Conservation (phyloP, 768 basidiomycete species). For the Amanita thiersii region DNA sequence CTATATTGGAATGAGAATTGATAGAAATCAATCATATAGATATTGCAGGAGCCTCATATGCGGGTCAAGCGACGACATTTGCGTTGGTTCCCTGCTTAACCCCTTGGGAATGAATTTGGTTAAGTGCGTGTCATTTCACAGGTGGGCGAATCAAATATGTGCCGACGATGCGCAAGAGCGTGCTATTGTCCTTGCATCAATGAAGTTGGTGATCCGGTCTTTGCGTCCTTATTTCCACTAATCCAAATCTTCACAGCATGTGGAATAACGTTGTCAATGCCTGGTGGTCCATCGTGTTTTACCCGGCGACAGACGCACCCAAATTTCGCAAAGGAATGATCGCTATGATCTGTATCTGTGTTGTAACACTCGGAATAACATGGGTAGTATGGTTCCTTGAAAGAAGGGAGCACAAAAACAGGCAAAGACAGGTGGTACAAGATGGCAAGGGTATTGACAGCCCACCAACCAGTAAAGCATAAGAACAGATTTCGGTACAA, state of each 20-base stretch:
- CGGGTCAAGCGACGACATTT: constrained; percentile 73
- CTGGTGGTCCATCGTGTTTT: constrained; percentile 66
- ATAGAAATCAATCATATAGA: constrained; percentile 29
- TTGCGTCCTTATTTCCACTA: background rate
- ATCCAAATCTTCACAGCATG: constrained; percentile 31
- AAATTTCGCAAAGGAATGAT: constrained; percentile 61
- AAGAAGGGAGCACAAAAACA: constrained; percentile 20
- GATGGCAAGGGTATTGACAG: background rate
- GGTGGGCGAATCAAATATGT: constrained; percentile 77
- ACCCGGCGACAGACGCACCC: constrained; percentile 68
- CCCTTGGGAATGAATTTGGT: background rate
- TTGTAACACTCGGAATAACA: constrained; percentile 48
- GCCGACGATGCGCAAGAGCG: constrained; percentile 66
- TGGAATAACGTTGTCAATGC: constrained; percentile 64
- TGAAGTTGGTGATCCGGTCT: constrained; percentile 43
- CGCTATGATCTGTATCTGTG: constrained; percentile 52
- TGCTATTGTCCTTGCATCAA: constrained; percentile 60
- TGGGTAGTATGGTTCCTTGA: constrained; percentile 52
- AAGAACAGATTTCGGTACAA: too few species aligned
- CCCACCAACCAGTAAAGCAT: too few species aligned
- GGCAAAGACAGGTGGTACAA: background rate
- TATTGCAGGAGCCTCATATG: constrained; percentile 58
- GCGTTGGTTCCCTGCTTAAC: constrained; percentile 32
- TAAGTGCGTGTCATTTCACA: constrained; percentile 18
- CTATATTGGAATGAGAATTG: background rate